These are phyloP conservation scores for Endocarpon pusillum DNA, from an alignment of 495 filamentous ascomycete species.

Conservation along the genomic window DNA sequence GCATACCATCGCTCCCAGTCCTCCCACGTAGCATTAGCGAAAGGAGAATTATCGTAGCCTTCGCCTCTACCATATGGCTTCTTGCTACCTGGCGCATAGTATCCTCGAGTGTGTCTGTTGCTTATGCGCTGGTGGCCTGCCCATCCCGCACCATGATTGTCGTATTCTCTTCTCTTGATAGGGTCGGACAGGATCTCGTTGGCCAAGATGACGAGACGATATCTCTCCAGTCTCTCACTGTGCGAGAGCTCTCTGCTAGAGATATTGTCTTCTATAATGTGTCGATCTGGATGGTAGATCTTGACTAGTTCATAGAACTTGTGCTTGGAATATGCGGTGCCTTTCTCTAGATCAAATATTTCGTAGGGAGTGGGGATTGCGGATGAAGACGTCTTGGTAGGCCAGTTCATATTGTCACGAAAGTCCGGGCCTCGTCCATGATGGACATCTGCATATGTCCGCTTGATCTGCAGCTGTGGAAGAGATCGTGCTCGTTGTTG, in stretches of 20 bases:
- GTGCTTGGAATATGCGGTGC: constrained; percentile 57
- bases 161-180: constrained; percentile 60
- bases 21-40: constrained; percentile 88
- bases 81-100: constrained; percentile 9
- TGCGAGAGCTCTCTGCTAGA: constrained; percentile 27
- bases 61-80: constrained; percentile 20
- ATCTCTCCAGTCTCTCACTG: constrained; percentile 58
- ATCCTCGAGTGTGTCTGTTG: constrained; percentile 1
- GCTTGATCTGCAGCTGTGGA: constrained; percentile 10
- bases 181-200: constrained; percentile 85
- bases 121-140: constrained; percentile 16
- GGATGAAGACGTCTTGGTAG: constrained; percentile 14
- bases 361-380: constrained; percentile 74
- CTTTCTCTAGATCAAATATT: constrained; percentile 49
- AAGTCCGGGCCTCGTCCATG: constrained; percentile 22
- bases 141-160: constrained; percentile 72
- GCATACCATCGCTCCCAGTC: constrained; percentile 89
- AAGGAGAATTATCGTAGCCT: constrained; percentile 33
- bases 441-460: constrained; percentile 10
- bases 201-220: constrained; percentile 69
- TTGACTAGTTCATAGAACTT: constrained; percentile 85
- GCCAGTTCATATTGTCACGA: constrained; percentile 22
- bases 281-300: constrained; percentile 82
- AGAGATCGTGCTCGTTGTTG: constrained; percentile 12
- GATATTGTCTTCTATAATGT: constrained; percentile 30